Base-by-base conservation (phyloP, 1,139 yeast species). In the Geotrichum australiense region DNA sequence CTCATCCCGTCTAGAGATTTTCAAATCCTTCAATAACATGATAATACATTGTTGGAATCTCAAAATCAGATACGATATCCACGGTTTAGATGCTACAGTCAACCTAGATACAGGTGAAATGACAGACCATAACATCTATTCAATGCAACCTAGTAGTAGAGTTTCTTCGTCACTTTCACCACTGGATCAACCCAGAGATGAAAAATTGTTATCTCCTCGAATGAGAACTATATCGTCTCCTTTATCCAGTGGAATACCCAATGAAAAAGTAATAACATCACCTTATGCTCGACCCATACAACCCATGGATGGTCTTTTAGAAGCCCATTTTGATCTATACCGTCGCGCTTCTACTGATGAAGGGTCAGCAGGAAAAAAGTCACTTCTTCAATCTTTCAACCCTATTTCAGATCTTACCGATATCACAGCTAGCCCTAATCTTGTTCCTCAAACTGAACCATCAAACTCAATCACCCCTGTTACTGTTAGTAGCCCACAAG, bases 361-460 rank as follows among this genome's bases (percentile, higher is more conserved):
- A 14, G 20, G 12, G 19, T 6, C 18, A n/a, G 20, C 14, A 15
- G 29, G 29, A 5, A 31, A 31, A 20, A 23, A 16, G 8, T 10
- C 14, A 7, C 5, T 15, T 5, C n/a, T 16, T 5, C 10, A n/a
- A 4, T 19, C 35, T 31, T 31, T 31, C 23, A 31, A 31, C 20
- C 35, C 35, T 31, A 18, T 20, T 10, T 18, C 35, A 5, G 35
- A 31, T 19, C 25, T 31, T 8, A 31, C 23, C 21, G 35, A 20
- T 20, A 24, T 35, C 31, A 14, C 39, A n/a, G 26, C 32, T 11
- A 33, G 48, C 35, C 48, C 50, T 8, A 33, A 43, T 14, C 41
- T 50, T 14, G 38, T 44, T 3, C 50, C 49, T 8, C 52, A 50
- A n/a, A 30, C 48, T 19, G 48, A 42, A 37, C 48, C 45, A 2